Evolutionary conservation across 2,329 filamentous ascomycete species (phyloP), one percentile per base, ranked within the genome.

Genomic region (Colletotrichum filicis): DNA sequence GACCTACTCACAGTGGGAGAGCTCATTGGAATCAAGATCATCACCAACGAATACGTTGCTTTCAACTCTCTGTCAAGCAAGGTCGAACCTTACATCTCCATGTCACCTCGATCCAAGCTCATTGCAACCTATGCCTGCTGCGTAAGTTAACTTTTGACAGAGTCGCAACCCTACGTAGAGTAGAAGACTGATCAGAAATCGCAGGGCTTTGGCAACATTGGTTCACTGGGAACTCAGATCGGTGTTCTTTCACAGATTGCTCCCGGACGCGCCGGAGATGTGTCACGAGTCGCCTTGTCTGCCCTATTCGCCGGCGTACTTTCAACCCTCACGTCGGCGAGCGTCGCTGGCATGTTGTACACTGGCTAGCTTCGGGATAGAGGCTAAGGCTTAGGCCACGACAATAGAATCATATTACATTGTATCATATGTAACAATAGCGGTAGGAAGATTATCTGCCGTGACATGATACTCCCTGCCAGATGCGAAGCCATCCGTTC

Each of bases 81-180:
- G 14, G 59, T 14, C 24, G 70, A 70, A 32, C 70, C 70, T 11
- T 73, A 73, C 32, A n/a, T 65, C 16, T 73, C 70, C 1, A 64
- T 73, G 70, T 73, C 66, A n/a, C 59, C 70, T 22, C 70, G 70
- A 3, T 73, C 70, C 11, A 69, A 28, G 16, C 59, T 73, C 6
- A 73, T 73, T 1, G 70, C 70, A 26, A 73, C 70, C 0, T 73
- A 73, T 30, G 70, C 70, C 19, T 73, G 70, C 26, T 73, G 66
- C 35, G 70, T 73, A 26, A 56, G 70, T 73, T 16, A 0, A 30
- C n/a, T 32, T 19, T 4, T 12, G 14, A 49, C 19, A 22, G 42
- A n/a, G 5, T 49, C n/a, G 6, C 14, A 1, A 6, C 4, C 5
- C 19, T 12, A 7, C 7, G 14, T 22, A 35, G 28, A 14, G 3